Conservation (phyloP, 2,329 filamentous ascomycete species). For the Phyllosticta capitalensis region DNA sequence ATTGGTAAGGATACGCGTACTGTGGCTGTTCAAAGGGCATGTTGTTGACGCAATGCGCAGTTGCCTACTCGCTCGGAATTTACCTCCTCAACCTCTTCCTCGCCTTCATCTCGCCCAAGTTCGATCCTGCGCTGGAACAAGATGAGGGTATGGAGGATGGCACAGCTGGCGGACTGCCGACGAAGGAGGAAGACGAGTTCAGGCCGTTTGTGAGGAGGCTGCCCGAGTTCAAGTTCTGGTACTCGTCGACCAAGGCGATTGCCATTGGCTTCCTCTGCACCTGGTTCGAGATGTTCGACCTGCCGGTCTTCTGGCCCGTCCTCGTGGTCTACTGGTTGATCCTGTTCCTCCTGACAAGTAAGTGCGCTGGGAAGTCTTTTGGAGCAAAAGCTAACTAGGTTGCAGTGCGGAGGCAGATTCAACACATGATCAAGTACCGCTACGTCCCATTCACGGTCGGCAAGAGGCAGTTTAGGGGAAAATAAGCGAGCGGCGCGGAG, state of each 20-base stretch:
- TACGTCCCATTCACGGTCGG: slow-evolving; percentile 91
- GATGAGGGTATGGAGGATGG: slow-evolving; percentile 97
- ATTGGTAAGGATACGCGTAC: slow-evolving; percentile 55
- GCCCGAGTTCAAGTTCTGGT: slow-evolving; percentile 99
- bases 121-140: slow-evolving; percentile 90
- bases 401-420: slow-evolving; percentile 94
- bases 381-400: slow-evolving; percentile 2
- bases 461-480: slow-evolving; percentile 43
- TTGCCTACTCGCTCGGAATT: slow-evolving; percentile 95
- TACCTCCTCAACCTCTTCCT: slow-evolving; percentile 99
- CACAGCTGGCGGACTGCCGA: slow-evolving; percentile 65
- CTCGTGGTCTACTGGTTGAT: slow-evolving; percentile 98
- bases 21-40: background rate
- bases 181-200: slow-evolving; percentile 96
- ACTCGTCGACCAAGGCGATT: slow-evolving; percentile 83
- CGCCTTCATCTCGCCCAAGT: slow-evolving; percentile 95
- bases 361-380: slow-evolving; percentile 31
- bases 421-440: slow-evolving; percentile 99
- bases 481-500: background rate
- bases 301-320: slow-evolving; percentile 98
- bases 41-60: slow-evolving; percentile 36
- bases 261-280: slow-evolving; percentile 75
- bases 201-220: slow-evolving; percentile 91
- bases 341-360: slow-evolving; percentile 89
- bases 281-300: slow-evolving; percentile 90